Conservation (phyloP, 306 rosid species). For the Carpinus fangiana region DNA sequence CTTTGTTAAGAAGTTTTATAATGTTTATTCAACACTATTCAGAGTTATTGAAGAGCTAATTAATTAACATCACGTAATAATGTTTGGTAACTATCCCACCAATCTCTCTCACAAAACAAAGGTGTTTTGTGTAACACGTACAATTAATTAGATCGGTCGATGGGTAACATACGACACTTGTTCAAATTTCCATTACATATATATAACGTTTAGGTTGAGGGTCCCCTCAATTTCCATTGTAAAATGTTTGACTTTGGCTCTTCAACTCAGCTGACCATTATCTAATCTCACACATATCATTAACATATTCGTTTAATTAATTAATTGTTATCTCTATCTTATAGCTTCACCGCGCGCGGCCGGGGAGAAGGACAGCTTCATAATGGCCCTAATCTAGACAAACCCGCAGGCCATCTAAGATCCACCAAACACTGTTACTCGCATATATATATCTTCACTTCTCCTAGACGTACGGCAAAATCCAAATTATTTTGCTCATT, state of each 20-base stretch:
- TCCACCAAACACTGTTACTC: neutral
- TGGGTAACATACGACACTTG: neutral
- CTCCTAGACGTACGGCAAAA: no score
- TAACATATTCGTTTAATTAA: neutral
- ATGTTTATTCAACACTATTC: neutral
- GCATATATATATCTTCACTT: no score
- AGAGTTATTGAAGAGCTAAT: slow-evolving; percentile 3
- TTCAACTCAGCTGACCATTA: neutral
- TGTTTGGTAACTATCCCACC: neutral
- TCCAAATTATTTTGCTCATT: no score
- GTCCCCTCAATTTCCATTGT: neutral
- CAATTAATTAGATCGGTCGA: neutral
- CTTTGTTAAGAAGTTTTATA: neutral
- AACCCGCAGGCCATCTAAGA: neutral
- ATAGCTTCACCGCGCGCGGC: neutral
- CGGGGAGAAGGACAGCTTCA: neutral
- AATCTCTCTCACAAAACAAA: neutral
- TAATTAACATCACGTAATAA: neutral
- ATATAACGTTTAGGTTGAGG: neutral
- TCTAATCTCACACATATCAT: neutral
- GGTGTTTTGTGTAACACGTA: neutral
- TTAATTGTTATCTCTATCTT: neutral
- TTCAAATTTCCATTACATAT: neutral
- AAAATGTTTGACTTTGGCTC: neutral
- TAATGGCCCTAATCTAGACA: neutral